Evolutionary conservation across 2,329 filamentous ascomycete species (phyloP).

Genomic region (Talaromyces sp.): DNA sequence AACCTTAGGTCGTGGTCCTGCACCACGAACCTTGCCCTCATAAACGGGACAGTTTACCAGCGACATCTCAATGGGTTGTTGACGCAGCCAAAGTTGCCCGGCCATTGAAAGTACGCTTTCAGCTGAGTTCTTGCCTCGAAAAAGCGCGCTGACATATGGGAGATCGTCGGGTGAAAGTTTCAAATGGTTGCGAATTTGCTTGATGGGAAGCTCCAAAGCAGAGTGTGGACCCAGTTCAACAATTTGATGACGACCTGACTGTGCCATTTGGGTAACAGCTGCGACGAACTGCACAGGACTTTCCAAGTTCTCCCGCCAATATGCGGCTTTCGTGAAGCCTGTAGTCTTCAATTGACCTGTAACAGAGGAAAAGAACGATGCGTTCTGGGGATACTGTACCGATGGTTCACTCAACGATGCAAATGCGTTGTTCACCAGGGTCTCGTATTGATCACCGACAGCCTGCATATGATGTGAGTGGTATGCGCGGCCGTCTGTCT

Average conservation of each 20-base stretch:
- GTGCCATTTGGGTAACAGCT: neutral
- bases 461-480: neutral
- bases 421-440: neutral
- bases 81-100: neutral
- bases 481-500: neutral
- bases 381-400: neutral
- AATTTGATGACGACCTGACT: neutral
- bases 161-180: neutral
- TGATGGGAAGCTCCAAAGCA: neutral
- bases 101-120: neutral
- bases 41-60: no score
- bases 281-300: neutral
- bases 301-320: neutral
- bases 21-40: no score
- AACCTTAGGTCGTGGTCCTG: no score
- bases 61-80: neutral
- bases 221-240: neutral
- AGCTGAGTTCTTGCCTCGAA: neutral
- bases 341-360: neutral
- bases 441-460: neutral
- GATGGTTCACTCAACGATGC: neutral
- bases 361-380: neutral
- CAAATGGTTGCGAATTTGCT: neutral
- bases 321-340: neutral
- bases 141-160: neutral